Evolutionary conservation across 192 early-diverging fungal genomes (phyloP), one percentile per base, ranked within the genome.

Genomic region (Linnemannia hyalina): DNA sequence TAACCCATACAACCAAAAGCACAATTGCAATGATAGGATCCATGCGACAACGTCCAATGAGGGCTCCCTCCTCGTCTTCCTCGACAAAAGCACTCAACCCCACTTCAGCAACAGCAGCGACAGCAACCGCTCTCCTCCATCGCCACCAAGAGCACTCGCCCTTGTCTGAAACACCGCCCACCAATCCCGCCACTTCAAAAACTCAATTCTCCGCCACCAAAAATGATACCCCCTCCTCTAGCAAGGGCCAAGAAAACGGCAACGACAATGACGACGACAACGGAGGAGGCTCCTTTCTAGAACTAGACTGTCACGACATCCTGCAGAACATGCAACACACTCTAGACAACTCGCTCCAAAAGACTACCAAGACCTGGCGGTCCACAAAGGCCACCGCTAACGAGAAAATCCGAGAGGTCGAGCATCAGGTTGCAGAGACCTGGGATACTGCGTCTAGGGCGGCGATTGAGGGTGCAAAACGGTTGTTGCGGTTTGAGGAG

Each of bases 401-500:
- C 8, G 91, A 88, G 29, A 90, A 89, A 47, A 89, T 90, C 47
- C 82, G 91, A 16, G 77, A 91, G 49, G 76, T 92, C 32, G 60
- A 83, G 26, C 78, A 92, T 47, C 90, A 92, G 63, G 46, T 92
- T 9, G 88, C 90, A 32, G 73, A 68, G 70, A 88, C 88, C 54
- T 92, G 91, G 91, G 88, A 91, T 70, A 35, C 11, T 68, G 90
- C 91, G 55, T 49, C 76, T 68, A 92, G 90, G 65, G 90, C 91
- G 0, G 90, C 88, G 3, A 65, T 90, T 36, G 82, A 87, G 15
- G 92, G 90, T 40, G 91, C 91, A 38, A 89, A 89, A 35, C 87
- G 92, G 13, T 60, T 93, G 46, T 74, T 93, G 60, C 42, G 81
- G n/a, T 90, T 92, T 60, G 87, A 93, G 36, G 92, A 93, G 69